Evolutionary conservation across 352 stramenopile genomes (phyloP), one percentile per base, ranked within the genome.

Genomic region (Globisporangium orthogonon): DNA sequence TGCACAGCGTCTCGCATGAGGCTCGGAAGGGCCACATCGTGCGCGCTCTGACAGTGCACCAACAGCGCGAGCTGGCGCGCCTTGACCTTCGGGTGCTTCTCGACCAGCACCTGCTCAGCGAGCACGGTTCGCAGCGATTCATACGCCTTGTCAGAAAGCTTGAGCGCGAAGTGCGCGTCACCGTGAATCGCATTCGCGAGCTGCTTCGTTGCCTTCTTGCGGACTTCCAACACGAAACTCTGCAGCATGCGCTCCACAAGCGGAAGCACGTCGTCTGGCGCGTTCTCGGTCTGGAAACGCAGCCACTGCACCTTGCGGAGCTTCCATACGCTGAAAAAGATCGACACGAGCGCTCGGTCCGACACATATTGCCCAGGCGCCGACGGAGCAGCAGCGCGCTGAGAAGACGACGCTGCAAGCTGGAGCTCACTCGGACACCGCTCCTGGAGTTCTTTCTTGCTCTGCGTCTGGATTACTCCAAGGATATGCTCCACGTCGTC

Each of bases 51-150:
- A 41, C 66, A 82, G 33, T 65, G 46, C 10, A 86, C 61, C 0
- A 90, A 62, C 33, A 90, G 46, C 46, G 84, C 59, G 10, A 91
- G 63, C 49, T 82, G 68, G 40, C 78, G 76, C 5, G 67, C 67
- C 43, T 73, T 73, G 18, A 88, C 63, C 54, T 83, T 87, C n/a
- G 83, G 83, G 45, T 92, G 80, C 7, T 73, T 75, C 52, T 92
- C 83, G 10, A 77, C 60, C 13, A 78, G 45, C 28, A 89, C 58
- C 60, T 89, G 83, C 11, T 56, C 41, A 39, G 69, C 63, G 5
- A 92, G 54, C 53, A 82, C 62, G 1, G 45, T 15, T 28, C 80
- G 66, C 10, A 92, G 58, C 28, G 54, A 48, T 45, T 54, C 52
- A 41, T 50, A 40, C 17, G 57, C 50, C 2, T 63, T 51, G 30